Base-by-base conservation (phyloP, 1,284 basidiomycete genomes). In the Thecaphora thlaspeos region DNA sequence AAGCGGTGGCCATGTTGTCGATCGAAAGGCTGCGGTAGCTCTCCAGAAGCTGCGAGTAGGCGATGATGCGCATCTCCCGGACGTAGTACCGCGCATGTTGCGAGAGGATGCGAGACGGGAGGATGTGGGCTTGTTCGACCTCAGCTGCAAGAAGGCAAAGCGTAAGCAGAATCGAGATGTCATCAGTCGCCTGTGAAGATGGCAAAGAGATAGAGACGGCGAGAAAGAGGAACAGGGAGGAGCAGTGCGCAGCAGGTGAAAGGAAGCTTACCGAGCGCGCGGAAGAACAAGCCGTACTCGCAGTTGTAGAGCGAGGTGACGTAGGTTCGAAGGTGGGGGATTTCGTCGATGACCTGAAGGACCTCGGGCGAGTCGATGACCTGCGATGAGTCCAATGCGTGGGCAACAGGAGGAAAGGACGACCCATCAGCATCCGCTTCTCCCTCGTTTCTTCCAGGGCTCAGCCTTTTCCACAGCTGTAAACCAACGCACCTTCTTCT, bases 21-120 rank as follows among this genome's bases (percentile, higher is more conserved):
- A 98, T 81, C 1, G 93, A 96, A 36, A 98, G 83, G 59, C 87
- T 90, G 43, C 88, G 84, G 79, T 98, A 98, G 17, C 86, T 88
- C 79, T 97, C 92, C 17, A 98, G 82, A 2, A 97, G 83, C 77
- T 97, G 94, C 32, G 84, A 82, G 80, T 97, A 98, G 2, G 93
- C 92, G 41, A 91, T 87, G 71, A 98, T 93, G 40, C 94, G 87
- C 89, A 97, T 93, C 79, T 97, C 95, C 46, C 93, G 87, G 19
- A 94, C 85, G 78, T 95, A 97, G 82, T 83, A 96, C 3, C 90
- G 85, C 1, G 91, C 85, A 75, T 98, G 95, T 0, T 88, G 88
- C 7, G 87, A 84, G 41, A 97, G 84, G 41, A 92, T 81, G 23
- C 90, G 88, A 17, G 90, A 94, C 11, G 91, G 88, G 19, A 93